Conservation (phyloP, 1,284 basidiomycete species). For the Marasmius oreades region DNA sequence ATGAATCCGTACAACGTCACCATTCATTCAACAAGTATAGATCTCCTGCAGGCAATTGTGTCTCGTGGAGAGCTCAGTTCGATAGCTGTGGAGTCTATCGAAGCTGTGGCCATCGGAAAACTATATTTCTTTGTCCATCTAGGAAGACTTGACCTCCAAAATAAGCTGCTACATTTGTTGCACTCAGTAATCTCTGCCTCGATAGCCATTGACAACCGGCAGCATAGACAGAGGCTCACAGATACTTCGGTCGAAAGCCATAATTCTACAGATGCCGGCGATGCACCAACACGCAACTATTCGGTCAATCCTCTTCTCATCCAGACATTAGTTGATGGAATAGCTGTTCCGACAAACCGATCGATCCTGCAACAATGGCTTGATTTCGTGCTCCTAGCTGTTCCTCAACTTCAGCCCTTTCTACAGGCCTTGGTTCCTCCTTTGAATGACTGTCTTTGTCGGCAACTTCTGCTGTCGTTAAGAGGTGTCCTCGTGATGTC, state of each 20-base stretch:
- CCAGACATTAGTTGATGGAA: constrained; percentile 78
- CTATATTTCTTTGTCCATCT: constrained; percentile 73
- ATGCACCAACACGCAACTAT: constrained; percentile 28
- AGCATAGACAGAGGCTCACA: constrained; percentile 27
- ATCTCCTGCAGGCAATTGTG: constrained; percentile 80
- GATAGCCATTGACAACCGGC: constrained; percentile 23
- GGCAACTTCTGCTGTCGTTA: constrained; percentile 63
- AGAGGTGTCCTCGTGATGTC: constrained; percentile 49
- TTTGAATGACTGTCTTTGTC: constrained; percentile 78
- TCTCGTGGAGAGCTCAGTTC: constrained; percentile 74
- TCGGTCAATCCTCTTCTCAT: constrained; percentile 69
- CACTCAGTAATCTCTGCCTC: constrained; percentile 79
- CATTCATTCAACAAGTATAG: constrained; percentile 75
- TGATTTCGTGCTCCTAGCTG: constrained; percentile 90
- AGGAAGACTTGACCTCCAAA: constrained; percentile 77
- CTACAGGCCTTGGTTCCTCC: constrained; percentile 70
- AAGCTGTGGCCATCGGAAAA: constrained; percentile 71
- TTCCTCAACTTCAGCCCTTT: constrained; percentile 77
- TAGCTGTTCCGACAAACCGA: constrained; percentile 66
- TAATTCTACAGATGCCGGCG: constrained; percentile 19
- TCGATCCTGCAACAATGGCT: constrained; percentile 92
- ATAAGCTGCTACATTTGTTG: constrained; percentile 88
- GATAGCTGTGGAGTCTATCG: constrained; percentile 57
- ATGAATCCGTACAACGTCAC: constrained; percentile 62
- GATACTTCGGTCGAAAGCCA: constrained; percentile 26